phyloP scores from a whole-genome alignment of 2,329 filamentous ascomycete genomes.

The Hirsutella rhossiliensis region DNA sequence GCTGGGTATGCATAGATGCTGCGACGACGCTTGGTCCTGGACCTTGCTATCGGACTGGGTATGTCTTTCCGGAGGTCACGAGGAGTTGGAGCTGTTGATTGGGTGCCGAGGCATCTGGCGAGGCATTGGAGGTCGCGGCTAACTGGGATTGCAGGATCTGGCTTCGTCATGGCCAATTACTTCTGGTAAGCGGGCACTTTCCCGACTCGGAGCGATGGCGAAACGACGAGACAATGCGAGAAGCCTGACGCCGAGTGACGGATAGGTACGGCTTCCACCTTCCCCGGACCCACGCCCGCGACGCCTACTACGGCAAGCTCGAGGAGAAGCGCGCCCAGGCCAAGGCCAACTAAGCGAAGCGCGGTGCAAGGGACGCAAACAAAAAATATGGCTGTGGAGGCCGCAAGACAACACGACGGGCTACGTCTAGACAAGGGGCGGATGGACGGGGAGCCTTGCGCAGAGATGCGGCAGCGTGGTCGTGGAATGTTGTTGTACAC shows the following conservation, averaged over 20 bases:
- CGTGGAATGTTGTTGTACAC: constrained; percentile 13
- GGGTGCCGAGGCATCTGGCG: neutral
- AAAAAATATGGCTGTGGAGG: neutral
- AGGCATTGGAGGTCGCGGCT: constrained; percentile 16
- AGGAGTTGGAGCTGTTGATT: neutral
- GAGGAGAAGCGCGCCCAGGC: constrained; percentile 41
- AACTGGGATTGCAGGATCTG: constrained; percentile 31
- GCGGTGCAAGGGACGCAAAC: neutral
- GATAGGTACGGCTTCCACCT: constrained; percentile 51
- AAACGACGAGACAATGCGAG: neutral
- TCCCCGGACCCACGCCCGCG: constrained; percentile 45
- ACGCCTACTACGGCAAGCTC: constrained; percentile 45
- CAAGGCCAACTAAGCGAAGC: constrained; percentile 13
- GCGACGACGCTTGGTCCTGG: constrained; percentile 44
- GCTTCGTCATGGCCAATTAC: constrained; percentile 39
- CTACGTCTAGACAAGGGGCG: neutral
- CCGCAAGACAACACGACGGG: neutral
- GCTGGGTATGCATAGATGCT: constrained; percentile 38
- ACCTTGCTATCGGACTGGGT: constrained; percentile 45
- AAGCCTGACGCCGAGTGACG: constrained; percentile 4
- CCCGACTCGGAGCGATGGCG: neutral
- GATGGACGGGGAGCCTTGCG: neutral
- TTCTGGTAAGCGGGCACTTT: constrained; percentile 40
- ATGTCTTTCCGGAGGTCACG: constrained; percentile 17
- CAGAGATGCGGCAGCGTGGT: constrained; percentile 10